A percentile compares a stretch with the other conserved stretches of the same genome.
phyloP scores from a whole-genome alignment of 2,329 filamentous ascomycete species.

The Elsinoe australis region DNA sequence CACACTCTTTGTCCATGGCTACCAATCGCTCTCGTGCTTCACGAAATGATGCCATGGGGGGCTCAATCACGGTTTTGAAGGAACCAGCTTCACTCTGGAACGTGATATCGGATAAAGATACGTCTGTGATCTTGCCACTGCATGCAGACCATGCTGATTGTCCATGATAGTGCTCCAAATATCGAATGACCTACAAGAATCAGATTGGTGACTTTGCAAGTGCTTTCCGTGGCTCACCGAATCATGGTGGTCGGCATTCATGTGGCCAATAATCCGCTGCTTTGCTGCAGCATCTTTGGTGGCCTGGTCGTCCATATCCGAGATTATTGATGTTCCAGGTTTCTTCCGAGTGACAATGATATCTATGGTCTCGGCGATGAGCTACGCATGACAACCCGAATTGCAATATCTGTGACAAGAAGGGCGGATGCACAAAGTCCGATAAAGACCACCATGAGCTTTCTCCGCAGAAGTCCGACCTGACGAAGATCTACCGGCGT shows the following conservation, averaged over 20 bases:
- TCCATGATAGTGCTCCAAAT: slow-evolving; percentile 63
- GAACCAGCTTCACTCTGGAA: slow-evolving; percentile 47
- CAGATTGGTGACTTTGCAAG: background rate
- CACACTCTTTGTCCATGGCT: slow-evolving; percentile 59
- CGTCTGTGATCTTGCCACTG: slow-evolving; percentile 55
- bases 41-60: slow-evolving; percentile 59
- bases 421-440: too few relatives aligned
- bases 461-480: slow-evolving; percentile 11
- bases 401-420: too few relatives aligned
- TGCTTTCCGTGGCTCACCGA: slow-evolving; percentile 41
- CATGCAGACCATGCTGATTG: slow-evolving; percentile 51
- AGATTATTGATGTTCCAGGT: too few relatives aligned
- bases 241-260: slow-evolving; percentile 74
- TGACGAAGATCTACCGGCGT: slow-evolving; percentile 8
- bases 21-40: slow-evolving; percentile 66
- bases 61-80: slow-evolving; percentile 55
- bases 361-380: slow-evolving; percentile 14
- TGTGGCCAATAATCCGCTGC: slow-evolving; percentile 65
- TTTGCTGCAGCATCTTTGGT: slow-evolving; percentile 45
- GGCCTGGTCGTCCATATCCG: slow-evolving; percentile 21
- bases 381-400: too few relatives aligned
- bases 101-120: slow-evolving; percentile 56
- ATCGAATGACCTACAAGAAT: slow-evolving; percentile 52
- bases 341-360: too few relatives aligned
- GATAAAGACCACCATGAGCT: slow-evolving; percentile 1